These are phyloP conservation scores for Lojkania enalia DNA, from an alignment of 2,329 filamentous ascomycete genomes.

Conservation along the genomic window DNA sequence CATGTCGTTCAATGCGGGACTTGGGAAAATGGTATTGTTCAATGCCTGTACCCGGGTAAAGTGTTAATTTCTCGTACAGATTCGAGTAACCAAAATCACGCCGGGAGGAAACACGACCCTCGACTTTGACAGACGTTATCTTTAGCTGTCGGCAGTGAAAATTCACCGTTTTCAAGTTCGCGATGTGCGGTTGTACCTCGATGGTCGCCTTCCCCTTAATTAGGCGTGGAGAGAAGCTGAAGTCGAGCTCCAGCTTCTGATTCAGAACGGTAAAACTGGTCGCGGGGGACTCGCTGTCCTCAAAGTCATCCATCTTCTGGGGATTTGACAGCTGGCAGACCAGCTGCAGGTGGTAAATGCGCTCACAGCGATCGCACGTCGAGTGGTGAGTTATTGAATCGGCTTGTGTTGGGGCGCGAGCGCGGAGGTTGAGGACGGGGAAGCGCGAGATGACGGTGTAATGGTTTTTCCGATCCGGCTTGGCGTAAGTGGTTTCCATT, in stretches of 20 bases:
- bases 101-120: constrained; percentile 41
- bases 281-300: constrained; percentile 36
- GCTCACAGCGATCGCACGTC: constrained; percentile 17
- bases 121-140: constrained; percentile 55
- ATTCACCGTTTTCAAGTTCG: constrained; percentile 58
- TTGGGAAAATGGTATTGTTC: constrained; percentile 78
- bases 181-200: constrained; percentile 68
- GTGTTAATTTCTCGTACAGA: constrained; percentile 67
- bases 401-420: background rate
- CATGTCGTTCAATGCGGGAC: constrained; percentile 64
- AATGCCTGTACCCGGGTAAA: constrained; percentile 64
- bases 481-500: background rate
- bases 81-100: constrained; percentile 58
- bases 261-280: constrained; percentile 65
- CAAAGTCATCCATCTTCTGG: constrained; percentile 33
- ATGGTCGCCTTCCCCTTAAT: constrained; percentile 82
- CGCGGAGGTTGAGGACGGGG: background rate
- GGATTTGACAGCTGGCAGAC: constrained; percentile 34
- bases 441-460: background rate
- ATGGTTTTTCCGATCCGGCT: background rate
- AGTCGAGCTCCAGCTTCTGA: constrained; percentile 85
- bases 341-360: constrained; percentile 30
- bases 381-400: background rate
- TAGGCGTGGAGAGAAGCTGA: constrained; percentile 77
- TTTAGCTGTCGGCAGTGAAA: constrained; percentile 67